phyloP scores from a whole-genome alignment of 2,329 filamentous ascomycete species.

The Biscogniauxia sp. region DNA sequence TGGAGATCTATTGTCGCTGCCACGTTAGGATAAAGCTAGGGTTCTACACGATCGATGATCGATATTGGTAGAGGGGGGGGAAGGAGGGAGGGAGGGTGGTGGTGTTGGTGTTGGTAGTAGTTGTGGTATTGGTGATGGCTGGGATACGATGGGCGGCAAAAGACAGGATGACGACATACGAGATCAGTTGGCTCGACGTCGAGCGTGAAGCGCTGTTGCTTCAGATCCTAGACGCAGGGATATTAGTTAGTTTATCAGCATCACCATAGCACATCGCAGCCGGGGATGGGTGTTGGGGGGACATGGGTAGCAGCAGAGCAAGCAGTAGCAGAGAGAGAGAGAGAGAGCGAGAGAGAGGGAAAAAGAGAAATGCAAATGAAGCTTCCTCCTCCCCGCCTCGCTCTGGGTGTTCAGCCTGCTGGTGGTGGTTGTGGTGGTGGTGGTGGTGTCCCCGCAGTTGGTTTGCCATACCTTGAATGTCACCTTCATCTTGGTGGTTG shows the following conservation, averaged over 20 bases:
- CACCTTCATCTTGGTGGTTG: constrained; percentile 59
- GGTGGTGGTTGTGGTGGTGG: no score
- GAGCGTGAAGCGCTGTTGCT: constrained; percentile 97
- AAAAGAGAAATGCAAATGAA: no score
- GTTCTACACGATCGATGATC: constrained; percentile 5
- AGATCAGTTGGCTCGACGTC: constrained; percentile 91
- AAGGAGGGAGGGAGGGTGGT: neutral
- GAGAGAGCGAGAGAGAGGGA: no score
- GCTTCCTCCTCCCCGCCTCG: no score
- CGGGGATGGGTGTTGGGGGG: neutral
- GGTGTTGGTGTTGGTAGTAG: constrained; percentile 2
- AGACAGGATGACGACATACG: constrained; percentile 56
- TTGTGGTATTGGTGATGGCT: constrained; percentile 6
- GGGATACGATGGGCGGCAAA: constrained; percentile 13
- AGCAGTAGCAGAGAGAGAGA: no score
- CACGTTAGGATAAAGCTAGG: constrained; percentile 21
- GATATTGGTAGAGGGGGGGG: constrained; percentile 5
- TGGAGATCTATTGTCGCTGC: constrained; percentile 63
- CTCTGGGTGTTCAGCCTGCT: no score
- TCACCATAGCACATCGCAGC: neutral
- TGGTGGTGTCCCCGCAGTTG: neutral
- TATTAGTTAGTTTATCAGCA: neutral
- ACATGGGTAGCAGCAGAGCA: neutral
- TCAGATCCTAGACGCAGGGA: constrained; percentile 69
- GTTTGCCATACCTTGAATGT: constrained; percentile 57